Evolutionary conservation across 495 filamentous ascomycete species (phyloP).

Genomic region (Podospora sp.): DNA sequence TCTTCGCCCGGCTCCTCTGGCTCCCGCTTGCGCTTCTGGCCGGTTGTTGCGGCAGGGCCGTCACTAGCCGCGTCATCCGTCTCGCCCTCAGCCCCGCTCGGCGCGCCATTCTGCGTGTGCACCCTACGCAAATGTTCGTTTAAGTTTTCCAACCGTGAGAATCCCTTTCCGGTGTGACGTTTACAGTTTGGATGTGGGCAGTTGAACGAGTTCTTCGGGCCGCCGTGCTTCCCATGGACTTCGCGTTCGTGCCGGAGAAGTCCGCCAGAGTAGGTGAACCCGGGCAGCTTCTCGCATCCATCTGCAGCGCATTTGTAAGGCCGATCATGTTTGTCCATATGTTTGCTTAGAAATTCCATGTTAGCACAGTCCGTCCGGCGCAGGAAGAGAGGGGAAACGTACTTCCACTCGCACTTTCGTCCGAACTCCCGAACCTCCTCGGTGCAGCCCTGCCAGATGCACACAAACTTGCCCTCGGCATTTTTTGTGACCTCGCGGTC

Average conservation of each 20-base stretch:
- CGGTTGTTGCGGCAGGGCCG: slow-evolving; percentile 16
- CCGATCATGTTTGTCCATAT: slow-evolving; percentile 96
- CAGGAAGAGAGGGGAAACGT: slow-evolving; percentile 43
- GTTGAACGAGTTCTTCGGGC: slow-evolving; percentile 74
- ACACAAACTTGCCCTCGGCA: slow-evolving; percentile 68
- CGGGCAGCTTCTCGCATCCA: slow-evolving; percentile 83
- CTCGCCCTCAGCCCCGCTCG: slow-evolving; percentile 27
- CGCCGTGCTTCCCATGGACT: slow-evolving; percentile 84
- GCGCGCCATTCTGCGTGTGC: slow-evolving; percentile 53
- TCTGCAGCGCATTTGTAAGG: slow-evolving; percentile 80
- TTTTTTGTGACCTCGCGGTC: slow-evolving; percentile 57
- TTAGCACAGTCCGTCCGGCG: slow-evolving; percentile 17
- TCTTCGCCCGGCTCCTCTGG: slow-evolving; percentile 16
- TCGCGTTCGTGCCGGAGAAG: slow-evolving; percentile 87
- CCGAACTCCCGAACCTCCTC: slow-evolving; percentile 63
- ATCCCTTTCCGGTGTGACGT: slow-evolving; percentile 73
- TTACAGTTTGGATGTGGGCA: slow-evolving; percentile 83
- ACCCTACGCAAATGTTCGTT: slow-evolving; percentile 85
- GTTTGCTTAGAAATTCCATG: slow-evolving; percentile 61
- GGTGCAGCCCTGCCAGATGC: slow-evolving; percentile 63
- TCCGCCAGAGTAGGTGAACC: slow-evolving; percentile 92
- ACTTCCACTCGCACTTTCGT: slow-evolving; percentile 92
- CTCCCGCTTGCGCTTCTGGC: slow-evolving; percentile 44
- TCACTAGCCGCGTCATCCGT: slow-evolving; percentile 42
- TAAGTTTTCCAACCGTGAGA: slow-evolving; percentile 84